A percentile compares a stretch with the other conserved stretches of the same genome.
phyloP scores from a whole-genome alignment of 2,329 filamentous ascomycete species.

The Chaetomiaceae sp. region DNA sequence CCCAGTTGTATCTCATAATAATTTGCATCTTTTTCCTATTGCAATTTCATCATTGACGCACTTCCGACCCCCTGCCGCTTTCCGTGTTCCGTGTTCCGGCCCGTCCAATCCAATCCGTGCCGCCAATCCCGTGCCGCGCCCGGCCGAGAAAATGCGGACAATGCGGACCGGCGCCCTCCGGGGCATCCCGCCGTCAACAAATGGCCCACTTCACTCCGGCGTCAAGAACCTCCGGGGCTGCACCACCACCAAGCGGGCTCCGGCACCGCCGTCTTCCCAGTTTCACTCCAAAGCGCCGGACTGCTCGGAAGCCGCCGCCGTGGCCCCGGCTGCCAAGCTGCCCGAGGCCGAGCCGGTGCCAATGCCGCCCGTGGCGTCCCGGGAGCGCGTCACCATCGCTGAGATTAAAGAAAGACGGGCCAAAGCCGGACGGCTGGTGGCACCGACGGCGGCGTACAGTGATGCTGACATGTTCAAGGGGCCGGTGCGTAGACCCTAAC shows the following conservation, averaged over 20 bases:
- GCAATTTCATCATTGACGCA: too few relatives aligned
- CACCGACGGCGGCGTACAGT: slow-evolving; percentile 69
- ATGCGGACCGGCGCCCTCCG: slow-evolving; percentile 14
- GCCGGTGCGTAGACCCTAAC: slow-evolving; percentile 43
- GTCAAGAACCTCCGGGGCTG: neutral
- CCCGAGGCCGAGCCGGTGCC: slow-evolving; percentile 22
- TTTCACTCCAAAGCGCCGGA: slow-evolving; percentile 18
- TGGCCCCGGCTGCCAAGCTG: slow-evolving; percentile 20
- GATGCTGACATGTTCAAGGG: slow-evolving; percentile 82
- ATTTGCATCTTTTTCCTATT: too few relatives aligned
- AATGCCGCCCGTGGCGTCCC: slow-evolving; percentile 1
- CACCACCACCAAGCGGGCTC: neutral
- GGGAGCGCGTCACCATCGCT: slow-evolving; percentile 50
- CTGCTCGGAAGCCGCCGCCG: slow-evolving; percentile 13
- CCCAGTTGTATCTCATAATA: too few relatives aligned
- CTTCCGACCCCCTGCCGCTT: neutral
- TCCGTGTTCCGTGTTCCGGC: neutral
- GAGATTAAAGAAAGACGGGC: slow-evolving; percentile 63
- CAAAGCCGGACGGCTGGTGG: slow-evolving; percentile 67
- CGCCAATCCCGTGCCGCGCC: neutral
- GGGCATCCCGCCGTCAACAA: neutral
- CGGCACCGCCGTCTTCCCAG: neutral
- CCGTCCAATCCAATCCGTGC: neutral
- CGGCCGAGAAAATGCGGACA: slow-evolving; percentile 10
- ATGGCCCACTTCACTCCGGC: neutral